A percentile compares a stretch with the other conserved stretches of the same genome.
Evolutionary conservation across 1,284 basidiomycete genomes (phyloP).

Genomic region (Earliella scabrosa): DNA sequence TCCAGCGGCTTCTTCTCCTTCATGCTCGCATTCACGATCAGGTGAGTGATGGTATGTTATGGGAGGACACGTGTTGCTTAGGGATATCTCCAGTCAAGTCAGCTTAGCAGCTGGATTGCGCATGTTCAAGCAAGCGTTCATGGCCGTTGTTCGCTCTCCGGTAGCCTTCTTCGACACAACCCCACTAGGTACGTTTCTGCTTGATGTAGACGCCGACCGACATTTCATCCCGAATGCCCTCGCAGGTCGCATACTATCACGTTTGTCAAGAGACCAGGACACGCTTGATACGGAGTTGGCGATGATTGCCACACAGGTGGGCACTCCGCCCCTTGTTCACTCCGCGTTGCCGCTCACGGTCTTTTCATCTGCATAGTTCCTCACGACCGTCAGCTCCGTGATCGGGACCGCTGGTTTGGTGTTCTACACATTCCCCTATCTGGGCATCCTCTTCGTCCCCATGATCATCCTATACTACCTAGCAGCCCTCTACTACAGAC

Average conservation of each 20-base stretch:
- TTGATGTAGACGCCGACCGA: not conserved
- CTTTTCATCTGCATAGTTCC: constrained; percentile 39
- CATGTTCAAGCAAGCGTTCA: constrained; percentile 63
- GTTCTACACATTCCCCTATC: constrained; percentile 66
- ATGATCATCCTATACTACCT: constrained; percentile 53
- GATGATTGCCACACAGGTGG: constrained; percentile 39
- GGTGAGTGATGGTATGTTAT: constrained; percentile 39
- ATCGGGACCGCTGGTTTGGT: constrained; percentile 62
- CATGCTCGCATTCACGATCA: constrained; percentile 54
- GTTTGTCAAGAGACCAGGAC: constrained; percentile 69
- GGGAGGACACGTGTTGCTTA: not conserved
- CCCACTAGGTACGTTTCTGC: constrained; percentile 59
- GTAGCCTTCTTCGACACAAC: constrained; percentile 85
- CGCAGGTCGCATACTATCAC: constrained; percentile 57
- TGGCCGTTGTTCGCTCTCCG: constrained; percentile 66
- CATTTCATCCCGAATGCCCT: constrained; percentile 18
- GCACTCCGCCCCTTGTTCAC: constrained; percentile 2
- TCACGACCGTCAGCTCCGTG: constrained; percentile 45
- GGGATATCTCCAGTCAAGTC: constrained; percentile 49
- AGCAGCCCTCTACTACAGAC: constrained; percentile 55
- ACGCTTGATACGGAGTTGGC: constrained; percentile 57
- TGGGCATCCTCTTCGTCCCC: constrained; percentile 63
- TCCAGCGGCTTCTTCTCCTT: constrained; percentile 62
- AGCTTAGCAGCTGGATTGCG: constrained; percentile 60
- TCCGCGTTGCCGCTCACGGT: constrained; percentile 48